Base-by-base conservation (phyloP, 1,139 yeast genomes). In the Casaregolazyma lundiana region DNA sequence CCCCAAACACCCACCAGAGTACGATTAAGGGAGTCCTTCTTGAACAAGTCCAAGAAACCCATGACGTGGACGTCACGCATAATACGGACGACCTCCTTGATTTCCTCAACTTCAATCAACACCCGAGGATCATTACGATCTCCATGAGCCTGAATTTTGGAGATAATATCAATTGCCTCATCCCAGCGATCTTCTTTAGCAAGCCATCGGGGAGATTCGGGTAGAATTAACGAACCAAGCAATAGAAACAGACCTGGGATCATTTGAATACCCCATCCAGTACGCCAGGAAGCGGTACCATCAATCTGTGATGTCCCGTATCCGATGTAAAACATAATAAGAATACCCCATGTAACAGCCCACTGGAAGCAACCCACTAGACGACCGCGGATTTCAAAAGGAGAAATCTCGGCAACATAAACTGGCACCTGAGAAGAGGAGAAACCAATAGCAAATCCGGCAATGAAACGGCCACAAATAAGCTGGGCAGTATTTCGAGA, bases 181-280 rank as follows among this genome's bases (percentile, higher is more conserved):
- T 81, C 86, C 81, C 84, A 80, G 54, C 76, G 67, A 48, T 77
- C 84, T 54, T 77, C 76, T 51, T 76, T 72, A 11, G 81, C 83
- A 54, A 77, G 69, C 88, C 88, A 84, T 61, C 84, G 76, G 36
- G 92, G 90, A 2, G 90, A 81, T 64, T 84, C 90, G 16, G 84
- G 87, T 50, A 83, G 68, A 54, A 77, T 65, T 56, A 76, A 65
- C 32, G 73, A 58, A 53, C 80, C 80, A 36, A 63, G 5, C 47
- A 79, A 65, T 47, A 83, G 68, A 3, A 76, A 19, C 5, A 71
- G 49, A 22, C 85, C 88, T 19, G 89, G 89, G 36, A 80, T 60
- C 49, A 78, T 71, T 65, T 82, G 90, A 50, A 82, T 51, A 48
- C 77, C 82, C 86, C 86, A 81, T 7, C 86, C 85, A 21, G 78